Evolutionary conservation across 345 rosid genomes (phyloP).

Genomic region (Gossypium stocksii): DNA sequence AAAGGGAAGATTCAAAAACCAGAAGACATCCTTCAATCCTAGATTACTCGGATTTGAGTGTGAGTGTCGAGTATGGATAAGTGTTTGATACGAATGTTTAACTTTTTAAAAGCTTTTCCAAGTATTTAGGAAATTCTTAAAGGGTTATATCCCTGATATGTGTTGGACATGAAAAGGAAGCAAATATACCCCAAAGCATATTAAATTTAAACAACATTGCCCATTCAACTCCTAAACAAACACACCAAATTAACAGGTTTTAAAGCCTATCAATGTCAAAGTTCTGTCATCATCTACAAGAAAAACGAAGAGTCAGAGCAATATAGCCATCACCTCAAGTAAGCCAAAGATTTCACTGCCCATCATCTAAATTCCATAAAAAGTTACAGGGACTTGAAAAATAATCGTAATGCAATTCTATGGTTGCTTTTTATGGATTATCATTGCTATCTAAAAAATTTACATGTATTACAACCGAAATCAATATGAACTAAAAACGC

Average conservation of each 20-base stretch:
- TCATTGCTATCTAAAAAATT: background rate
- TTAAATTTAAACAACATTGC: background rate
- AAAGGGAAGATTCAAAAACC: background rate
- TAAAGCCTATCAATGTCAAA: background rate
- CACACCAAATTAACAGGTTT: background rate
- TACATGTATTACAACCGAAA: background rate
- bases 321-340: background rate
- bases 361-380: background rate
- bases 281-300: background rate
- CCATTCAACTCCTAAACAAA: background rate
- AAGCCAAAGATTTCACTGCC: background rate
- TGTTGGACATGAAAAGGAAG: background rate
- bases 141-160: background rate
- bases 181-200: background rate
- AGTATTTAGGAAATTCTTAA: background rate
- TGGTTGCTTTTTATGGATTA: background rate
- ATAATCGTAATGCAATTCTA: background rate
- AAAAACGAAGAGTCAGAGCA: background rate
- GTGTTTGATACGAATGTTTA: background rate
- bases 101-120: background rate
- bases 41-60: background rate
- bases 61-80: background rate
- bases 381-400: background rate
- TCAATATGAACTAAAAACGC: background rate
- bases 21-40: background rate